These are phyloP conservation scores for Gossypium lobatum DNA, from an alignment of 441 rosid genomes.

Conservation along the genomic window DNA sequence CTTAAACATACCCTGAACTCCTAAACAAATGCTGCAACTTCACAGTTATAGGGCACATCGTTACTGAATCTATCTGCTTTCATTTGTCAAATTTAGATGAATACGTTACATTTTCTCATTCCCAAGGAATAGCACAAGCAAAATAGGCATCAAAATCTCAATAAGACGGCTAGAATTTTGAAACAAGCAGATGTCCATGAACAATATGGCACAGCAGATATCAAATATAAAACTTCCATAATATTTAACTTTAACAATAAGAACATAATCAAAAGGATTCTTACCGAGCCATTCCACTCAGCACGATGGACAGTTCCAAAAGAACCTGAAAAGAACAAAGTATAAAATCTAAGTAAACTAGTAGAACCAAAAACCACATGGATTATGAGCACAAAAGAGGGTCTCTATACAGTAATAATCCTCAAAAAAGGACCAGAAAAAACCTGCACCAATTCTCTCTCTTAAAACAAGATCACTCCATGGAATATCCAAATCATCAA, in stretches of 20 bases:
- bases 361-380: constrained; percentile 14
- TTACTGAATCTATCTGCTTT: background rate
- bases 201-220: constrained; percentile 4
- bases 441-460: constrained; percentile 99
- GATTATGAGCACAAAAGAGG: constrained; percentile 9
- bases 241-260: background rate
- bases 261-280: constrained; percentile 4
- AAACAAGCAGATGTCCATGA: background rate
- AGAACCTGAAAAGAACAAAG: constrained; percentile 72
- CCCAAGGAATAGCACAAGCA: background rate
- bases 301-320: constrained; percentile 99
- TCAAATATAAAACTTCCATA: background rate
- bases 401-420: constrained; percentile 7
- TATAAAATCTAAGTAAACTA: constrained; percentile 17
- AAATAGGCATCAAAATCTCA: background rate
- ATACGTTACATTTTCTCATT: background rate
- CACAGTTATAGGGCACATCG: background rate
- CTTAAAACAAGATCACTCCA: constrained; percentile 87
- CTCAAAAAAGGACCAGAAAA: background rate
- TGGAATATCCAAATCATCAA: constrained; percentile 82
- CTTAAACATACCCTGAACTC: background rate
- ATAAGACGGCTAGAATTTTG: background rate
- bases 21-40: constrained; percentile 4
- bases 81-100: background rate
- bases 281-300: constrained; percentile 98